Conservation (phyloP, 2,329 filamentous ascomycete species). For the Dendryphion nanum region DNA sequence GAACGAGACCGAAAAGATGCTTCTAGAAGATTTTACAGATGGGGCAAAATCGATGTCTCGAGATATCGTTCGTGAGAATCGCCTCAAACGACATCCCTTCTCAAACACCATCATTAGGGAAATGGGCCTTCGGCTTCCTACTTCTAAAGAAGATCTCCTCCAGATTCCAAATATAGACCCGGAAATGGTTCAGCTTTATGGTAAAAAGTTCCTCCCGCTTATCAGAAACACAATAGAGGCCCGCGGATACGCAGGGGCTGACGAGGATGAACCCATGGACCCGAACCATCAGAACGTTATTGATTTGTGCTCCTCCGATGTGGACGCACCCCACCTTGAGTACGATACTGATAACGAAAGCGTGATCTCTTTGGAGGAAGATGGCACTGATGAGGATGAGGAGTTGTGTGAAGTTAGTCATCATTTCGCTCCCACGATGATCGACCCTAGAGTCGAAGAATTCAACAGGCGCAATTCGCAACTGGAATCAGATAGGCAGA, state of each 20-base stretch:
- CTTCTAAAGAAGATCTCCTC: slow-evolving; percentile 60
- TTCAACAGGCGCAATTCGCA: slow-evolving; percentile 29
- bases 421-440: slow-evolving; percentile 21
- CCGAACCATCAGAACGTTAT: slow-evolving; percentile 50
- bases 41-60: slow-evolving; percentile 62
- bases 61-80: slow-evolving; percentile 59
- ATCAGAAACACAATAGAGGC: slow-evolving; percentile 39
- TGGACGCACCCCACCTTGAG: slow-evolving; percentile 22
- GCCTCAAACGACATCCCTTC: slow-evolving; percentile 61
- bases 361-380: slow-evolving; percentile 21
- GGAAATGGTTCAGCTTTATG: slow-evolving; percentile 62
- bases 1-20: slow-evolving; percentile 59
- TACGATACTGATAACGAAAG: slow-evolving; percentile 9
- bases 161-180: slow-evolving; percentile 62
- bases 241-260: slow-evolving; percentile 36
- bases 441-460: slow-evolving; percentile 26
- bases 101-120: slow-evolving; percentile 67
- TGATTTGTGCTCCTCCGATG: slow-evolving; percentile 39
- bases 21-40: slow-evolving; percentile 64
- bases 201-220: slow-evolving; percentile 59
- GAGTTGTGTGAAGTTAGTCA: slow-evolving; percentile 23
- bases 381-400: slow-evolving; percentile 16
- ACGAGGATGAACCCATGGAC: slow-evolving; percentile 45
- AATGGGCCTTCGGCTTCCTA: slow-evolving; percentile 71
- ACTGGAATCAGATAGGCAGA: slow-evolving; percentile 11